Evolutionary conservation across 306 rosid genomes (phyloP), one percentile per base, ranked within the genome.

Genomic region (Gastrolobium villosum): DNA sequence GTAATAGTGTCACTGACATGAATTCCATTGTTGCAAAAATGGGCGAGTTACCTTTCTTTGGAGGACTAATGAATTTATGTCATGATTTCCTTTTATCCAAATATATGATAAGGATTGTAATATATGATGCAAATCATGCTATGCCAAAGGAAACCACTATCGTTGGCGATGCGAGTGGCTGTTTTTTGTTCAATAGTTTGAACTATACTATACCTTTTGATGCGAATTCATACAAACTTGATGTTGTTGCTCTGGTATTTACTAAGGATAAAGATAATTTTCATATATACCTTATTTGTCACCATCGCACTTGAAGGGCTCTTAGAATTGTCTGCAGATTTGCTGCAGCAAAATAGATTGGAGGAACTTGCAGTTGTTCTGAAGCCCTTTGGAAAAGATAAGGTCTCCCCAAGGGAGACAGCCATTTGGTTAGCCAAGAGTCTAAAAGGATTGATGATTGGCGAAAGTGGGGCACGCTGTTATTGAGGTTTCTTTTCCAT

Each of bases 271-370:
- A 43, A 67, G 61, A 83, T n/a, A n/a, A n/a, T n/a, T n/a, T n/a
- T n/a, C n/a, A n/a, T n/a, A n/a, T n/a, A n/a, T n/a, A n/a, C n/a
- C n/a, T n/a, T n/a, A n/a, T n/a, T n/a, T n/a, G n/a, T n/a, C n/a
- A n/a, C n/a, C n/a, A n/a, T n/a, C n/a, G 96, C 96, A 20, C 93
- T 91, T 50, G 96, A 91, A 84, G 94, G 90, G 62, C 92, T 91
- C 35, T 80, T 91, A 45, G 96, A 91, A 79, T 72, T 91, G 50
- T 91, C 96, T 20, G 96, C 96, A 49, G 96, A 91, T 20, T 84
- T 91, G 80, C 82, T 91, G 79, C 89, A 91, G 88, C 85, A 87
- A 14, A 81, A 83, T 56, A 87, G 92, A 77, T 61, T 89, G 74
- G 96, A 89, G 82, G 96, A 91, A 69, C 93, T 91, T 28, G 81